These are phyloP conservation scores for Glaciozyma martinii DNA, from an alignment of 768 basidiomycete species.

Conservation along the genomic window DNA sequence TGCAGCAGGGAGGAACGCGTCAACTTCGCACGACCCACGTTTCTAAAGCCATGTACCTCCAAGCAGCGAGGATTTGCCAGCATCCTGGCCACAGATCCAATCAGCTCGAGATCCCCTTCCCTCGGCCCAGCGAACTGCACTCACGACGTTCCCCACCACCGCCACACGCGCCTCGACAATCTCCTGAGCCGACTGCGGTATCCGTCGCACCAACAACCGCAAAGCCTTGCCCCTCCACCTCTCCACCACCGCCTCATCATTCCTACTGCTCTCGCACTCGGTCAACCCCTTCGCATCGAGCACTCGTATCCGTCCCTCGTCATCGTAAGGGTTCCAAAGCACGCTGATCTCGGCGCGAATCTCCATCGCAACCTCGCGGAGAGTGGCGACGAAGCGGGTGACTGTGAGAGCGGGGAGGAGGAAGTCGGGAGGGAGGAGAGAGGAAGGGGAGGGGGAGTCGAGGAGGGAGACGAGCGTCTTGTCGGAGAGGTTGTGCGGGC, in stretches of 20 bases:
- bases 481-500: conserved; percentile 34
- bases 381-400: conserved; percentile 30
- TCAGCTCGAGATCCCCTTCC: background rate
- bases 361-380: conserved; percentile 23
- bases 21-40: background rate
- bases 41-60: too few relatives aligned
- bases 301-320: background rate
- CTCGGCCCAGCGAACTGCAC: conserved; percentile 40
- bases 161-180: conserved; percentile 78
- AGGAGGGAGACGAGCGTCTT: conserved; percentile 23
- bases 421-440: conserved; percentile 17
- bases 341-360: conserved; percentile 36
- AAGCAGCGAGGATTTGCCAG: conserved; percentile 31
- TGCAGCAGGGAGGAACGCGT: conserved; percentile 63
- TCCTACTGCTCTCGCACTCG: conserved; percentile 10
- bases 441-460: conserved; percentile 25
- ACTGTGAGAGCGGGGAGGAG: conserved; percentile 26
- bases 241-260: conserved; percentile 9
- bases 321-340: conserved; percentile 33
- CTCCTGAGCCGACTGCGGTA: conserved; percentile 23
- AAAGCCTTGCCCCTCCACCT: conserved; percentile 22
- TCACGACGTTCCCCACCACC: conserved; percentile 77
- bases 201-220: conserved; percentile 14
- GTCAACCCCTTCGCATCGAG: conserved; percentile 1
- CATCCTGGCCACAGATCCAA: conserved; percentile 22